These are phyloP conservation scores for Plantago elongata DNA, from an alignment of 257 asterid species.

Conservation along the genomic window DNA sequence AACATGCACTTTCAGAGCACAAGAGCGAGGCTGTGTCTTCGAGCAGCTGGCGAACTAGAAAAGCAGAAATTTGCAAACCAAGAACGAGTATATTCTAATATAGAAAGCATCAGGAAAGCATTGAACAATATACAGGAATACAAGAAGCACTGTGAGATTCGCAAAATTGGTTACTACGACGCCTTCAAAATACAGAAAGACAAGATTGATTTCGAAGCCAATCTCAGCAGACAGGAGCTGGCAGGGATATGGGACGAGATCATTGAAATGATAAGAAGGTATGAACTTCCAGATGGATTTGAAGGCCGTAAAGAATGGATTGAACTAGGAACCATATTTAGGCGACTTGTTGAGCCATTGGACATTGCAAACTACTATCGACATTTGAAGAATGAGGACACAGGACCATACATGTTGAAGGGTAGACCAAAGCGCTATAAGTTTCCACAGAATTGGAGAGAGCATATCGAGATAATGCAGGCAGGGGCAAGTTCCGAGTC, in stretches of 20 bases:
- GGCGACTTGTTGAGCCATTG: slow-evolving; percentile 74
- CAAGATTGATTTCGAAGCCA: slow-evolving; percentile 50
- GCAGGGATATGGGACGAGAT: slow-evolving; percentile 76
- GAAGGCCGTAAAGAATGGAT: slow-evolving; percentile 78
- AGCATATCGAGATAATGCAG: slow-evolving; percentile 53
- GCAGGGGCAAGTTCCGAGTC: slow-evolving; percentile 45
- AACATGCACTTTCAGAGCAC: slow-evolving; percentile 43
- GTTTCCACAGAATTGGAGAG: slow-evolving; percentile 71
- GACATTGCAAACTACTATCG: slow-evolving; percentile 86
- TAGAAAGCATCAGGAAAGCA: slow-evolving; percentile 38
- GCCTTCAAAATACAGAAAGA: slow-evolving; percentile 66
- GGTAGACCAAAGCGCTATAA: slow-evolving; percentile 69
- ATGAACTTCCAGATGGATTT: slow-evolving; percentile 78
- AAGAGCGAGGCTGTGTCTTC: slow-evolving; percentile 70
- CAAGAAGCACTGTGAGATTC: slow-evolving; percentile 57
- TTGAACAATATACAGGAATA: slow-evolving; percentile 57
- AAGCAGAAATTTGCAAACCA: slow-evolving; percentile 61
- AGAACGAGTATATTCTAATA: slow-evolving; percentile 44
- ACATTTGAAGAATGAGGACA: slow-evolving; percentile 67
- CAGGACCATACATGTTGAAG: slow-evolving; percentile 74
- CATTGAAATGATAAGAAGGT: slow-evolving; percentile 62
- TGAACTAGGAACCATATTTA: slow-evolving; percentile 56
- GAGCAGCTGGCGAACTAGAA: slow-evolving; percentile 81
- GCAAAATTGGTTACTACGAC: slow-evolving; percentile 73
- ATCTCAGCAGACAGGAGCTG: slow-evolving; percentile 61